A percentile compares a stretch with the other conserved stretches of the same genome.
These are phyloP conservation scores for Chytriomyces sp. DNA, from an alignment of 192 early-diverging fungal species.

Conservation along the genomic window DNA sequence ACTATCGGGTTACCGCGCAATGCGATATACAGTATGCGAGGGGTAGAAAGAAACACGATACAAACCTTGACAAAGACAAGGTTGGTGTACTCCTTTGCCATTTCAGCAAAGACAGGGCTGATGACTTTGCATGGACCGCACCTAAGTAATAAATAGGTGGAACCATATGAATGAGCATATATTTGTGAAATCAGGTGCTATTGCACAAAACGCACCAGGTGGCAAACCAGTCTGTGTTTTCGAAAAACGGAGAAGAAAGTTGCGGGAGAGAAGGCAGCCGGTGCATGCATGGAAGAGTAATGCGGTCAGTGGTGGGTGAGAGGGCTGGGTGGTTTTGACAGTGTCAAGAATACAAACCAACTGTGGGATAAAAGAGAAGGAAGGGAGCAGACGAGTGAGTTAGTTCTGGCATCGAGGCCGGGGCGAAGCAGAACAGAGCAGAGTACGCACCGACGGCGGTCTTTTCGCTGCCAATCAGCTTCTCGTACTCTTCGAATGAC, in stretches of 20 bases:
- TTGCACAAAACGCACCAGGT: background rate
- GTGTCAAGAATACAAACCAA: no score
- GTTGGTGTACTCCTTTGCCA: slow-evolving; percentile 47
- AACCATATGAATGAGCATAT: background rate
- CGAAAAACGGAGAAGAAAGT: background rate
- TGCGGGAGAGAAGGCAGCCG: background rate
- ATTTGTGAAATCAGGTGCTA: background rate
- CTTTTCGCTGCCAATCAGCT: slow-evolving; percentile 12
- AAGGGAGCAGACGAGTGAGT: background rate
- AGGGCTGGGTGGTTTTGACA: no score
- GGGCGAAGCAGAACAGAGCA: no score
- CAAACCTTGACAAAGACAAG: slow-evolving; percentile 49
- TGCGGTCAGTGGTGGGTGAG: background rate
- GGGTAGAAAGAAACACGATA: background rate
- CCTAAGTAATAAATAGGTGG: slow-evolving; percentile 42
- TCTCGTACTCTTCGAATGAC: slow-evolving; percentile 18
- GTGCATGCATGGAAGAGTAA: background rate
- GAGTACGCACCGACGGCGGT: slow-evolving; percentile 1
- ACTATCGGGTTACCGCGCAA: no score
- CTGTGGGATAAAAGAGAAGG: no score
- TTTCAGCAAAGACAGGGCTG: slow-evolving; percentile 50
- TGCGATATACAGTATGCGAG: background rate
- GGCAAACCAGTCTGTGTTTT: slow-evolving; percentile 21
- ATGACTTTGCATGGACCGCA: slow-evolving; percentile 63
- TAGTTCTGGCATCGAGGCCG: slow-evolving; percentile 12